These are phyloP conservation scores for Sporisorium scitamineum DNA, from an alignment of 1,284 basidiomycete species.

Conservation along the genomic window DNA sequence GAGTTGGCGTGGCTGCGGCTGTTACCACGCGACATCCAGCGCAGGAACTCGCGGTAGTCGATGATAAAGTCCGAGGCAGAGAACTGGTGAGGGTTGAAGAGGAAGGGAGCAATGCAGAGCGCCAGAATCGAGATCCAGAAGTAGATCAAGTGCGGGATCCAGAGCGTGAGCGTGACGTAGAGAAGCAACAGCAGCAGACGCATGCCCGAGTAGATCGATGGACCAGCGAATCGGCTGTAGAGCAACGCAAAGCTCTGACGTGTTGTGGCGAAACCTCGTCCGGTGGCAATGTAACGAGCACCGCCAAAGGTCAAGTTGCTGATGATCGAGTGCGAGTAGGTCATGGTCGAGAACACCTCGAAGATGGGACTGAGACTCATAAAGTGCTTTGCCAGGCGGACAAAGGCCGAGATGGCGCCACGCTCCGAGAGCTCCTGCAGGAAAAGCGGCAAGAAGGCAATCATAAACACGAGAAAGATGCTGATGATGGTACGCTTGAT, in stretches of 20 bases:
- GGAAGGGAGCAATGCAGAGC: conserved; percentile 68
- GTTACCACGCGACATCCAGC: conserved; percentile 70
- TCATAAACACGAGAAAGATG: conserved; percentile 70
- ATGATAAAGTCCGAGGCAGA: conserved; percentile 68
- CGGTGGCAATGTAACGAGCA: conserved; percentile 69
- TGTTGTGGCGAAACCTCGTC: conserved; percentile 69
- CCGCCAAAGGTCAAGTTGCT: conserved; percentile 69
- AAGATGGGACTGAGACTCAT: conserved; percentile 67
- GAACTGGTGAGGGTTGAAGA: conserved; percentile 70
- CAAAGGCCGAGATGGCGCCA: conserved; percentile 66
- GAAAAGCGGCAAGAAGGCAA: conserved; percentile 69
- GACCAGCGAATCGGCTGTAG: conserved; percentile 68
- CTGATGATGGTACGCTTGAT: conserved; percentile 69
- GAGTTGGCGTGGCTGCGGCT: conserved; percentile 69
- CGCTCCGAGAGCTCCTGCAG: conserved; percentile 68
- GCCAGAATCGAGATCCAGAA: conserved; percentile 69
- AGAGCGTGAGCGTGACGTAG: conserved; percentile 68
- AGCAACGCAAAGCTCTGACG: conserved; percentile 67
- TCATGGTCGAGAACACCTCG: conserved; percentile 69
- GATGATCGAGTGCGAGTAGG: conserved; percentile 69
- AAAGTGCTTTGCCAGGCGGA: conserved; percentile 68
- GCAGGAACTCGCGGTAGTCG: conserved; percentile 69
- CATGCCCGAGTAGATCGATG: conserved; percentile 69
- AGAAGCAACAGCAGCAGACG: conserved; percentile 65
- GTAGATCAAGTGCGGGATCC: conserved; percentile 69